phyloP scores from a whole-genome alignment of 495 filamentous ascomycete genomes.

The Copromyces sp. region DNA sequence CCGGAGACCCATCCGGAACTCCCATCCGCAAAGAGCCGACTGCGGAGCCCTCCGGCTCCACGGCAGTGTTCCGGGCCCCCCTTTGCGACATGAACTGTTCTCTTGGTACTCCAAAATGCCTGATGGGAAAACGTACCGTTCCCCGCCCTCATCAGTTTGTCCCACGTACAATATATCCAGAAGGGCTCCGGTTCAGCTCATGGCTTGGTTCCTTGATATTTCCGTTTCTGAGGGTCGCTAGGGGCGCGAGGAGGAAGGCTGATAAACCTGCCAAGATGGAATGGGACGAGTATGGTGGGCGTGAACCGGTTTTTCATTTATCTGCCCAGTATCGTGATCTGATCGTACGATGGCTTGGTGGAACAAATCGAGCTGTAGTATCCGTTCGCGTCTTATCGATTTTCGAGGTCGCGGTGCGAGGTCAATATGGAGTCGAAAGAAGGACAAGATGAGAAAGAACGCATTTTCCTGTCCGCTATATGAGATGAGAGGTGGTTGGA shows the following conservation, averaged over 20 bases:
- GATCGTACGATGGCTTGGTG: background rate
- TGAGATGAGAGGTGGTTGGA: background rate
- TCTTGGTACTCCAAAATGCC: background rate
- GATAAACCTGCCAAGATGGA: background rate
- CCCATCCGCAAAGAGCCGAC: background rate
- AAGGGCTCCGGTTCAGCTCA: background rate
- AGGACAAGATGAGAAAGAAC: background rate
- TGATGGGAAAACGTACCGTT: background rate
- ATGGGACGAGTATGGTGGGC: background rate
- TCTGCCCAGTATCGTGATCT: background rate
- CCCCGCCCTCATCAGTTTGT: background rate
- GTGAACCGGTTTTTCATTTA: background rate
- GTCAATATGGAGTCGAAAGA: background rate
- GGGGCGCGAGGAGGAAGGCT: background rate
- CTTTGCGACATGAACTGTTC: background rate
- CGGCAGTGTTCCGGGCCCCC: background rate
- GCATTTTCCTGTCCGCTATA: background rate
- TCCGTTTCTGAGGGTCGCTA: background rate
- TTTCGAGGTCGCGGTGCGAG: background rate
- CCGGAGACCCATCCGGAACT: background rate
- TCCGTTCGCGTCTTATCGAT: background rate
- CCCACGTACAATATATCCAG: background rate
- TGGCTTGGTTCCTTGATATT: background rate
- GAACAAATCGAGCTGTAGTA: background rate
- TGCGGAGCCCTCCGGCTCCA: background rate